These are phyloP conservation scores for Penicillium ochrochloron DNA, from an alignment of 495 filamentous ascomycete genomes.

Conservation along the genomic window DNA sequence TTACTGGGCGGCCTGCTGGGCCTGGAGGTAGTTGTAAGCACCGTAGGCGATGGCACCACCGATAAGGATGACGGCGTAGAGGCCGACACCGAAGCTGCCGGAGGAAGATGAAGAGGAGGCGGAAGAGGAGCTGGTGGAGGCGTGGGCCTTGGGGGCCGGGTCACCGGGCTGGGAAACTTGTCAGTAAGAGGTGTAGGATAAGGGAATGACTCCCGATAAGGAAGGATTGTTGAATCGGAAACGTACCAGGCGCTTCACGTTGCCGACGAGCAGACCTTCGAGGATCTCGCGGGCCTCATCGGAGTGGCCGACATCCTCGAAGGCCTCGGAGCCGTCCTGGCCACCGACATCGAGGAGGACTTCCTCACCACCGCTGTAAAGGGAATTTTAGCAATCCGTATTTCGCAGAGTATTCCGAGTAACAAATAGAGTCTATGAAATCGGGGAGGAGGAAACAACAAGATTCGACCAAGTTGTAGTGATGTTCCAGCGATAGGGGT, in stretches of 20 bases:
- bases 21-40: constrained; percentile 87
- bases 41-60: constrained; percentile 79
- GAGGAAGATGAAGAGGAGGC: constrained; percentile 51
- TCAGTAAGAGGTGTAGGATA: constrained; percentile 13
- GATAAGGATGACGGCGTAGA: constrained; percentile 82
- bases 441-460: background rate
- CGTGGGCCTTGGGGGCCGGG: constrained; percentile 71
- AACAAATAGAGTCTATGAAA: background rate
- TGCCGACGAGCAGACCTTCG: constrained; percentile 75
- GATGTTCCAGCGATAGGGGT: background rate
- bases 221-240: background rate
- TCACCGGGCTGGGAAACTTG: constrained; percentile 73
- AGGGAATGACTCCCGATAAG: background rate
- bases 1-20: constrained; percentile 38
- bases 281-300: constrained; percentile 98
- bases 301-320: constrained; percentile 99
- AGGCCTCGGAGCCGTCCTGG: constrained; percentile 96
- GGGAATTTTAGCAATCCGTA: constrained; percentile 13
- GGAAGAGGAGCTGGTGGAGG: constrained; percentile 50
- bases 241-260: constrained; percentile 83
- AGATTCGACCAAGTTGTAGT: background rate
- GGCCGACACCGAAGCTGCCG: constrained; percentile 69
- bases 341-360: constrained; percentile 95
- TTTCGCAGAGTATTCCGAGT: background rate
- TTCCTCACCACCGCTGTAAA: constrained; percentile 90